Conservation (phyloP, 805 yeast species). For the Metschnikowia santaceciliae region DNA sequence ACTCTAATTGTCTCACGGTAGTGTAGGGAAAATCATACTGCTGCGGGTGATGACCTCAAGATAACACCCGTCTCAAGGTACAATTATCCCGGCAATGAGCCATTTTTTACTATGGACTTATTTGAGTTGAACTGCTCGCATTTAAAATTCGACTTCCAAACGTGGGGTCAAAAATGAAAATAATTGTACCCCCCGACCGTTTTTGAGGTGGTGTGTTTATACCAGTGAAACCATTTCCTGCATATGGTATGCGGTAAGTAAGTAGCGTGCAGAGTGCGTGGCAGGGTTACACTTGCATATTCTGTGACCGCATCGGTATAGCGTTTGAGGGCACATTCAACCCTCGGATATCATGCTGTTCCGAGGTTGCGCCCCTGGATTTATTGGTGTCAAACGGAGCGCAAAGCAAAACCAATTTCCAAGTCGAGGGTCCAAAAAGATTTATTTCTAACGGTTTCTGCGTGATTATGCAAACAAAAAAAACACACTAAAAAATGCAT, state of each 20-base stretch:
- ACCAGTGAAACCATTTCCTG: not conserved
- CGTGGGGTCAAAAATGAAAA: not conserved
- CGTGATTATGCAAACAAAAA: not conserved
- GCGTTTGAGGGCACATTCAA: not conserved
- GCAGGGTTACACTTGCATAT: not conserved
- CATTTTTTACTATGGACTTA: not conserved
- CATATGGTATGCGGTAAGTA: not conserved
- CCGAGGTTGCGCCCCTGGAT: not conserved
- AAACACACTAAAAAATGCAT: not conserved
- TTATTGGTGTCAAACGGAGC: not conserved
- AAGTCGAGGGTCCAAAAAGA: not conserved
- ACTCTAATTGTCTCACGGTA: conserved; percentile 5
- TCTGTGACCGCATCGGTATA: not conserved
- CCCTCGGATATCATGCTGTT: not conserved
- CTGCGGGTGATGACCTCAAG: conserved; percentile 2
- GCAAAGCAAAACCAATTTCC: not conserved
- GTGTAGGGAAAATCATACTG: not conserved
- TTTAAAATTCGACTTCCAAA: not conserved
- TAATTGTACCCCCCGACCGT: not conserved
- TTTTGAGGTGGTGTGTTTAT: not conserved
- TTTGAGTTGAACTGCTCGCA: not conserved
- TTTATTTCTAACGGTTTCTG: not conserved
- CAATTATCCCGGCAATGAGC: not conserved
- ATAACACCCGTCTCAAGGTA: not conserved
- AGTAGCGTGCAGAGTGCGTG: not conserved